These are phyloP conservation scores for Ogataea polymorpha DNA, from an alignment of 805 yeast genomes.

Conservation along the genomic window DNA sequence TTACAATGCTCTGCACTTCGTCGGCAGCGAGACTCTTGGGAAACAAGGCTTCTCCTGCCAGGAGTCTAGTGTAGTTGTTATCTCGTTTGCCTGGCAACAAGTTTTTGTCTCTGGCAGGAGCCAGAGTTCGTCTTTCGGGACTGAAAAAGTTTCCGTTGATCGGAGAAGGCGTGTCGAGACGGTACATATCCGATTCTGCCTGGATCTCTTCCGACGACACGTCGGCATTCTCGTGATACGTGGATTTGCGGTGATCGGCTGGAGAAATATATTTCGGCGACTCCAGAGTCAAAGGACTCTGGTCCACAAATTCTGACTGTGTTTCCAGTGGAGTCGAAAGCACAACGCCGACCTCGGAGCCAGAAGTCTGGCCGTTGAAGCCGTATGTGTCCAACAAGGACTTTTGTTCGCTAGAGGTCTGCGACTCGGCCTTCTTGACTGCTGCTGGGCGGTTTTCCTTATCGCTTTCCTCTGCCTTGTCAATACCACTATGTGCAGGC, in stretches of 20 bases:
- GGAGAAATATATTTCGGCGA: slow-evolving; percentile 17
- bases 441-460: slow-evolving; percentile 1
- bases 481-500: background rate
- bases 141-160: slow-evolving; percentile 2
- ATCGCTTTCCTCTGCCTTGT: background rate
- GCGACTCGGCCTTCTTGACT: background rate
- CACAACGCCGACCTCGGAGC: slow-evolving; percentile 7
- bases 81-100: slow-evolving; percentile 1
- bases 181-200: slow-evolving; percentile 9
- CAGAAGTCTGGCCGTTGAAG: slow-evolving; percentile 10
- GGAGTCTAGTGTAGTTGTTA: slow-evolving; percentile 26
- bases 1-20: slow-evolving; percentile 73
- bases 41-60: slow-evolving; percentile 59
- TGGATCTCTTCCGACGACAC: slow-evolving; percentile 17
- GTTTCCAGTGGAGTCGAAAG: slow-evolving; percentile 13
- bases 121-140: slow-evolving; percentile 6
- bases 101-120: slow-evolving; percentile 6
- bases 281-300: slow-evolving; percentile 5
- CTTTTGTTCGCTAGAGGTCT: slow-evolving; percentile 3
- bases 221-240: slow-evolving; percentile 11
- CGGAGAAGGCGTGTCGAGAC: slow-evolving; percentile 21
- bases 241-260: slow-evolving; percentile 12
- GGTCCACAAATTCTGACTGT: slow-evolving; percentile 6
- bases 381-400: slow-evolving; percentile 25
- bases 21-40: slow-evolving; percentile 64